Base-by-base conservation (phyloP, 1,284 basidiomycete genomes). In the Ceratobasidium sp. region DNA sequence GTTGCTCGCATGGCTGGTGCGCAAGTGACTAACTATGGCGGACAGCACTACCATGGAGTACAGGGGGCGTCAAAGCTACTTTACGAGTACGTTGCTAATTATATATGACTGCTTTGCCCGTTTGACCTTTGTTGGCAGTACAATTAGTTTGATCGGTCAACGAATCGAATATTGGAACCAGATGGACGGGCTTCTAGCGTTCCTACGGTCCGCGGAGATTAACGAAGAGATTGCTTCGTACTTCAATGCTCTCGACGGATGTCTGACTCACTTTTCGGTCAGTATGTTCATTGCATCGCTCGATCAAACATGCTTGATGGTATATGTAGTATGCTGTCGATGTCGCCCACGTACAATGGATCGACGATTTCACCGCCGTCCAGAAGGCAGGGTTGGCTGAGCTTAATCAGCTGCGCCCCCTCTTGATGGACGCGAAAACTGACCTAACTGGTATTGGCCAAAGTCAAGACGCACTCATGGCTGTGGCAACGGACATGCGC, bases 1-100 rank as follows among this genome's bases (percentile, higher is more conserved):
- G 72, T 74, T 19, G 24, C 53, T 16, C 72, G 72, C 11, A 74
- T 74, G 8, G 72, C 59, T 9, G 72, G 72, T 16, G 49, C 72
- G 2, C 61, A 74, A 29, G 72, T 74, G 2, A 31, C 37, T 5
- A 74, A 74, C 39, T 29, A 58, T 56, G 72, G 72, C 3, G 34
- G 53, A 27, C n/a, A 27, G 7, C 34, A 64, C 11, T 74, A 74
- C 31, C 37, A n/a, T 8, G 61, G 61, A 27, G 27, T 74, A 9
- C 13, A 24, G 14, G 8, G 56, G 16, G 48, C 72, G 19, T 16
- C 72, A 1, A 22, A 56, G n/a, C 9, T 22, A 11, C 61, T 74
- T 16, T 6, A 56, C 16, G 14, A 46, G 72, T 74, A 31, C 6
- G 59, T 72, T 53, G 27, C 24, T 16, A 5, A 11, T n/a, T 39